Evolutionary conservation across 2,329 filamentous ascomycete genomes (phyloP).

Genomic region (Cadophora gregata): DNA sequence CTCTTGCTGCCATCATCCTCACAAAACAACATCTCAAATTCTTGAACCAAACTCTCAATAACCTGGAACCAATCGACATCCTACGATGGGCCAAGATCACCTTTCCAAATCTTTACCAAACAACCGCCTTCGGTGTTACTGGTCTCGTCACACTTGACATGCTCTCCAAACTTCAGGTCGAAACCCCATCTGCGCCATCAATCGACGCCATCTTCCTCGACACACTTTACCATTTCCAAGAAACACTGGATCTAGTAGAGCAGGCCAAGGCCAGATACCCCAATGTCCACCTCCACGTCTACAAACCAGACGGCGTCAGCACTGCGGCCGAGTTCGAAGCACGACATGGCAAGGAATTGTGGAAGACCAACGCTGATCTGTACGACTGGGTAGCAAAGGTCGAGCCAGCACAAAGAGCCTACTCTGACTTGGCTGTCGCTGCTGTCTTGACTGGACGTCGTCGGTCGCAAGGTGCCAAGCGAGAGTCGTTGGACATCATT

Average conservation of each 20-base stretch:
- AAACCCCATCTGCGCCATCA: slow-evolving; percentile 63
- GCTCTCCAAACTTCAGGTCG: slow-evolving; percentile 74
- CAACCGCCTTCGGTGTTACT: slow-evolving; percentile 81
- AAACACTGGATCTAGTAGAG: slow-evolving; percentile 77
- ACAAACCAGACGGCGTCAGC: slow-evolving; percentile 80
- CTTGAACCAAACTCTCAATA: slow-evolving; percentile 87
- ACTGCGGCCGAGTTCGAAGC: slow-evolving; percentile 79
- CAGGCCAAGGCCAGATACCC: slow-evolving; percentile 79
- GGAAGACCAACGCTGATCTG: slow-evolving; percentile 83
- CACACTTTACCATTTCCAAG: slow-evolving; percentile 81
- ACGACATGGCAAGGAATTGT: slow-evolving; percentile 82
- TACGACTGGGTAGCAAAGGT: slow-evolving; percentile 99
- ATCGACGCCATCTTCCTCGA: slow-evolving; percentile 81
- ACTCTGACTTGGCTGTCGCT: slow-evolving; percentile 83
- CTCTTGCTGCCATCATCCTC: slow-evolving; percentile 80
- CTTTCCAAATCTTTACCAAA: slow-evolving; percentile 88
- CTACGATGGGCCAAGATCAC: slow-evolving; percentile 90
- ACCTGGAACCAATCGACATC: slow-evolving; percentile 88
- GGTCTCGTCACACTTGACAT: slow-evolving; percentile 86
- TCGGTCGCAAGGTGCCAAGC: slow-evolving; percentile 90
- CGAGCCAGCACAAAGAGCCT: slow-evolving; percentile 91
- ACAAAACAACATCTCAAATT: slow-evolving; percentile 87
- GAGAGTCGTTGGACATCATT: slow-evolving; percentile 87
- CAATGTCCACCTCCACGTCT: slow-evolving; percentile 82
- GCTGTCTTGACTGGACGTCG: slow-evolving; percentile 93